These are phyloP conservation scores for Colletotrichum cordylinicola DNA, from an alignment of 2,329 filamentous ascomycete genomes.

Conservation along the genomic window DNA sequence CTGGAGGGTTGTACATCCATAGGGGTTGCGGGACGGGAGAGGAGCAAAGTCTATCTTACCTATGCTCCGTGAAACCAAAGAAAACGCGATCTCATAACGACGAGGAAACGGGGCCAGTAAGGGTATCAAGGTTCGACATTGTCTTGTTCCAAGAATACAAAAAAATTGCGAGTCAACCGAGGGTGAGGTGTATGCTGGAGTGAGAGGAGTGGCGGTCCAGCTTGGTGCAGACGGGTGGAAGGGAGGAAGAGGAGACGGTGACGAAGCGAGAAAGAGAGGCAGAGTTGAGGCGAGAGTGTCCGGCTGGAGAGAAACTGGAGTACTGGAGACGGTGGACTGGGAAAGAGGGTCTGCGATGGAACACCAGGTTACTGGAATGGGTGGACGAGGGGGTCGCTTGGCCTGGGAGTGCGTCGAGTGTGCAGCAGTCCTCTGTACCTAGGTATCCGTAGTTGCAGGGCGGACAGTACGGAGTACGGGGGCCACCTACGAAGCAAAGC, in stretches of 20 bases:
- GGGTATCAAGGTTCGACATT: slow-evolving; percentile 8
- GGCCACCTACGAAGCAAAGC: background rate
- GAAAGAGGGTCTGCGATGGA: slow-evolving; percentile 14
- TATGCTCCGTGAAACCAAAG: background rate
- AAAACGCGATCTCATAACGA: slow-evolving; percentile 15
- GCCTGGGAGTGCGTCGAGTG: background rate
- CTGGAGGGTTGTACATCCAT: background rate
- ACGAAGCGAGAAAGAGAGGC: background rate
- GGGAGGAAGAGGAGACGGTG: background rate
- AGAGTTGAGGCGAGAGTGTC: background rate
- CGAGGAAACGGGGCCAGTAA: background rate
- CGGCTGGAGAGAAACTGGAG: background rate
- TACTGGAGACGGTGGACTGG: slow-evolving; percentile 6
- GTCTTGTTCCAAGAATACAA: background rate
- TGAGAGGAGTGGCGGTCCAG: background rate
- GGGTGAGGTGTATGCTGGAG: background rate
- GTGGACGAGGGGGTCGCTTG: background rate
- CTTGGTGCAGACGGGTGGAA: background rate
- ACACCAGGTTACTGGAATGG: slow-evolving; percentile 16
- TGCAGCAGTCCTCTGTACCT: background rate
- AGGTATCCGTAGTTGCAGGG: background rate
- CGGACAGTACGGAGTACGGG: background rate
- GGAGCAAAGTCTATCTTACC: background rate
- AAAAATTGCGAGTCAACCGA: background rate
- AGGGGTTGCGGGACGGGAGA: background rate